These are phyloP conservation scores for Teratosphaeria viscida DNA, from an alignment of 2,329 filamentous ascomycete species.

Conservation along the genomic window DNA sequence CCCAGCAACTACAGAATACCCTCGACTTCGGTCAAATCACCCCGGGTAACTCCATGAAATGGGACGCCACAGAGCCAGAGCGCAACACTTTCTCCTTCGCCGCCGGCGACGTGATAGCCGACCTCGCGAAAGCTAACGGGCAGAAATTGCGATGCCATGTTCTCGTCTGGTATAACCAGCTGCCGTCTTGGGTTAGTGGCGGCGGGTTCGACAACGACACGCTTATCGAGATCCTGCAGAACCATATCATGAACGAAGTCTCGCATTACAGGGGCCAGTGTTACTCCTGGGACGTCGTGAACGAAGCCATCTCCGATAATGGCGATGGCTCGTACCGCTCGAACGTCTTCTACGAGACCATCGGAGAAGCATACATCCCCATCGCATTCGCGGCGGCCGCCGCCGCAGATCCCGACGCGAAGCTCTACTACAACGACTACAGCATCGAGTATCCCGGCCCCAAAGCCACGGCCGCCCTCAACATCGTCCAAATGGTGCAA, in stretches of 20 bases:
- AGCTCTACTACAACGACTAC: slow-evolving; percentile 56
- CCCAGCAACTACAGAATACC: slow-evolving; percentile 43
- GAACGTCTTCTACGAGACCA: slow-evolving; percentile 44
- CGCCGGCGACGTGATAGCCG: slow-evolving; percentile 41
- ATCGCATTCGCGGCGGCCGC: slow-evolving; percentile 48
- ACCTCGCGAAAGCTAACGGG: slow-evolving; percentile 29
- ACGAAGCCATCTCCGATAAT: slow-evolving; percentile 51
- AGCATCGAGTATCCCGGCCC: slow-evolving; percentile 48
- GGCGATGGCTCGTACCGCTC: slow-evolving; percentile 40
- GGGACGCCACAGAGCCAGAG: slow-evolving; percentile 37
- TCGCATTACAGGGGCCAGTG: slow-evolving; percentile 50
- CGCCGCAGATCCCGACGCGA: slow-evolving; percentile 44
- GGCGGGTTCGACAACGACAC: slow-evolving; percentile 48
- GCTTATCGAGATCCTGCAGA: slow-evolving; percentile 46
- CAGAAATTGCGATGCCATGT: slow-evolving; percentile 54
- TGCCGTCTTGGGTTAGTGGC: slow-evolving; percentile 42
- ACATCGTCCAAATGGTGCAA: slow-evolving; percentile 27
- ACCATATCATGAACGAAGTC: slow-evolving; percentile 51
- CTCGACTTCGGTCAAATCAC: slow-evolving; percentile 56
- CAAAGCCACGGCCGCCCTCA: slow-evolving; percentile 28
- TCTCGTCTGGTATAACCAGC: slow-evolving; percentile 44
- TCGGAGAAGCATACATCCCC: slow-evolving; percentile 48
- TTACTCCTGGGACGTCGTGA: slow-evolving; percentile 56
- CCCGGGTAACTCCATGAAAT: slow-evolving; percentile 55
- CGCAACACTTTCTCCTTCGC: slow-evolving; percentile 49